Percentiles rank a stretch among this genome's conserved stretches.
Conservation (phyloP, 1,139 yeast genomes). For the Protomyces pachydermus region DNA sequence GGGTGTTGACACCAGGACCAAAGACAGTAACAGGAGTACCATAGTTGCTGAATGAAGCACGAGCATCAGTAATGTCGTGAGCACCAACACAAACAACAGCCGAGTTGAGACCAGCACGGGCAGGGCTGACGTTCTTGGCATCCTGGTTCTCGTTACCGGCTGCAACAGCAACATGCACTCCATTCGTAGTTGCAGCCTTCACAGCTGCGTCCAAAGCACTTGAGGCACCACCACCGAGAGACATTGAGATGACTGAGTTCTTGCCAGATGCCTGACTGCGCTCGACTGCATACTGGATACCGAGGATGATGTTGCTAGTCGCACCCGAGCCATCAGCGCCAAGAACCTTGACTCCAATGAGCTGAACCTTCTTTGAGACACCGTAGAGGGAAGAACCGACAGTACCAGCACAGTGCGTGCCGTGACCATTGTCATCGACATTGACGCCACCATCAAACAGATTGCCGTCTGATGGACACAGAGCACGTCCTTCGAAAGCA, state of each 20-base stretch:
- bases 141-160: constrained; percentile 64
- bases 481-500: constrained; percentile 87
- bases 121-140: constrained; percentile 60
- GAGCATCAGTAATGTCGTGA: constrained; percentile 46
- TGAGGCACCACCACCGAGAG: constrained; percentile 57
- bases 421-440: constrained; percentile 89
- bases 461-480: constrained; percentile 77
- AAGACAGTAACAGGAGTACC: constrained; percentile 62
- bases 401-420: constrained; percentile 56
- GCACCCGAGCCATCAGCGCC: constrained; percentile 49
- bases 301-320: constrained; percentile 48
- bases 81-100: constrained; percentile 64
- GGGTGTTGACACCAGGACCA: constrained; percentile 55
- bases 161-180: constrained; percentile 59
- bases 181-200: constrained; percentile 55
- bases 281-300: constrained; percentile 44
- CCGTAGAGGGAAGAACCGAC: constrained; percentile 57
- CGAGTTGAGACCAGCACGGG: constrained; percentile 55
- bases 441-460: constrained; percentile 78
- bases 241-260: constrained; percentile 48
- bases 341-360: constrained; percentile 55
- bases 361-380: constrained; percentile 57
- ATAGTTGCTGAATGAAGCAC: constrained; percentile 58
- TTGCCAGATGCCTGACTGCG: constrained; percentile 40
- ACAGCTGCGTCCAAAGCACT: constrained; percentile 51